Percentiles rank a stretch among this genome's conserved stretches.
phyloP scores from a whole-genome alignment of 305 asterid genomes.

The Rubia balearica region DNA sequence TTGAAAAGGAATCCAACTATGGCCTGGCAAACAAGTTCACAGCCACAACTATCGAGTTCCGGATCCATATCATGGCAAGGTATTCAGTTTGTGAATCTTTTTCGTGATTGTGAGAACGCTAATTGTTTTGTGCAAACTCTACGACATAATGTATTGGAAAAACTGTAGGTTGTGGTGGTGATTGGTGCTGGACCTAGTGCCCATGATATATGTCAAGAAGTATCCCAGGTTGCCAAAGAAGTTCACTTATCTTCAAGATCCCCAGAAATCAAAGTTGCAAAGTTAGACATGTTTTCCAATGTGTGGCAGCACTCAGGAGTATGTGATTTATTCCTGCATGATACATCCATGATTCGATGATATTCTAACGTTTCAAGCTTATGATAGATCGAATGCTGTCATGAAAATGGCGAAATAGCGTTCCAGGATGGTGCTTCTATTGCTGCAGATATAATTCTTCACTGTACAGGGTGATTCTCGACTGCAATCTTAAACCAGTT shows the following conservation, averaged over 20 bases:
- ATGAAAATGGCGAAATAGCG: constrained; percentile 12
- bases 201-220: constrained; percentile 43
- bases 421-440: constrained; percentile 17
- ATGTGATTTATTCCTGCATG: background rate
- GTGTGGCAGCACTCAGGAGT: constrained; percentile 52
- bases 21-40: constrained; percentile 45
- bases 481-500: background rate
- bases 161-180: constrained; percentile 49
- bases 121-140: background rate
- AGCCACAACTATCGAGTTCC: constrained; percentile 51
- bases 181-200: constrained; percentile 65
- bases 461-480: constrained; percentile 15
- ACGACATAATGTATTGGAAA: background rate
- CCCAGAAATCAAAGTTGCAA: constrained; percentile 19
- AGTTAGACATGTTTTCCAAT: constrained; percentile 27
- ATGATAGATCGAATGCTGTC: constrained; percentile 6
- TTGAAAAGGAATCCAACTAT: constrained; percentile 30
- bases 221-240: constrained; percentile 44
- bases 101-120: background rate
- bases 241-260: constrained; percentile 62
- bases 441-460: constrained; percentile 14
- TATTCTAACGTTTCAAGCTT: background rate
- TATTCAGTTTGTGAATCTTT: constrained; percentile 7
- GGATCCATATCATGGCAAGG: constrained; percentile 36
- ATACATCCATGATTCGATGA: background rate